Base-by-base conservation (phyloP, 2,329 filamentous ascomycete genomes). In the Boeremia exigua region DNA sequence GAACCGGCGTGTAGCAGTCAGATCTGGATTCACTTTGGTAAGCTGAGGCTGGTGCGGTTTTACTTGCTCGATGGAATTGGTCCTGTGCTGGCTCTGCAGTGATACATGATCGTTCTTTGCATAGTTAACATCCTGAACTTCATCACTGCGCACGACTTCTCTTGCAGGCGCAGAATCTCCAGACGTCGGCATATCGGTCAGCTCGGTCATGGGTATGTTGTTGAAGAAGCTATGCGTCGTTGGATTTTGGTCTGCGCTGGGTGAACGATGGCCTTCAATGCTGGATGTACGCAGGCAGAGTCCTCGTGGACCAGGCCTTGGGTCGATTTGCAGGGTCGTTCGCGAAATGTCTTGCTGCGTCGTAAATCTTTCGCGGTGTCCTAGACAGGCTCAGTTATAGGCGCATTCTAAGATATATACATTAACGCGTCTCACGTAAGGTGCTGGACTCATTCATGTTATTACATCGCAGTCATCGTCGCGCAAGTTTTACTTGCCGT, bases 301-400 rank as follows among this genome's bases (percentile, higher is more conserved):
- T 14, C 73, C 72, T n/a, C 73, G 71, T 6, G 73, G 73, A 0
- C 68, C 68, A 14, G 74, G 65, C 2, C 70, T 59, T 53, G 73
- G 73, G 57, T 77, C 74, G 1, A 69, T 66, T 27, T 74, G 64
- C n/a, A 75, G 54, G 73, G 30, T 76, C 69, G 10, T 66, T 72
- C 6, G 73, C 73, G 62, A 75, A 77, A 48, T 74, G 72, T 55
- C 73, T 71, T 52, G 74, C 73, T 25, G 69, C 62, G 46, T 75
- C 70, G 61, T 75, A 75, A 3, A 25, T 39, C 32, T 63, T 64
- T 5, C 70, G 71, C 0, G 69, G 63, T 33, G 65, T 65, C 6
- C 68, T 67, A 61, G 76, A 76, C 53, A 76, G 70, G 48, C 73
- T 73, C 61, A 76, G 73, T 17, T 68, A 68, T 33, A 77, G 62